phyloP scores from a whole-genome alignment of 2,329 filamentous ascomycete genomes.

The Fusarium tanahbumbuense region DNA sequence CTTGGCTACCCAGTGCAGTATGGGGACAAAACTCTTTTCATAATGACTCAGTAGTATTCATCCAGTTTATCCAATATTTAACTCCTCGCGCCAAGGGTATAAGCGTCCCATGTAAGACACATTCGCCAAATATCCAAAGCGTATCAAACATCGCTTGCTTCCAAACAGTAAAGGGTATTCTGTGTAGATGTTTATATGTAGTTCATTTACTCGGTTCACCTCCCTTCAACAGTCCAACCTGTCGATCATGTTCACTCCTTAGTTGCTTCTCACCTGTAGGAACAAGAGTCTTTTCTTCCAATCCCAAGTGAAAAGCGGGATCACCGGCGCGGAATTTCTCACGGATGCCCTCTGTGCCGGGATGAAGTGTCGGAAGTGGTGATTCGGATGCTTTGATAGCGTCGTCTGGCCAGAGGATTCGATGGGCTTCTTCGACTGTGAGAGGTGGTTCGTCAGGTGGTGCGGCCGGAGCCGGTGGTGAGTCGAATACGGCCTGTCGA shows the following conservation, averaged over 20 bases:
- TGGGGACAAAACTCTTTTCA: neutral
- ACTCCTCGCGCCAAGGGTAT: slow-evolving; percentile 39
- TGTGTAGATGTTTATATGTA: neutral
- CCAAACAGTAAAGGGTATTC: neutral
- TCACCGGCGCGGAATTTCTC: slow-evolving; percentile 58
- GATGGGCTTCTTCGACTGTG: slow-evolving; percentile 55
- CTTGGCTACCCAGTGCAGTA: neutral
- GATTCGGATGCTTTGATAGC: slow-evolving; percentile 33
- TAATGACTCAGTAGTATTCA: neutral
- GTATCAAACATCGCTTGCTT: slow-evolving; percentile 10
- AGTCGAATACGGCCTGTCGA: slow-evolving; percentile 28
- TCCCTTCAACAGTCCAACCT: slow-evolving; percentile 44
- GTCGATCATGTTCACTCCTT: slow-evolving; percentile 48
- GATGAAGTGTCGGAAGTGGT: slow-evolving; percentile 5
- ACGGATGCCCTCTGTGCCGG: slow-evolving; percentile 45
- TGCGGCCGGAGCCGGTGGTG: slow-evolving; percentile 1
- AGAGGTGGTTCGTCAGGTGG: slow-evolving; percentile 49
- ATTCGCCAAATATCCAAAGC: slow-evolving; percentile 2
- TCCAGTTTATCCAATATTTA: slow-evolving; percentile 3
- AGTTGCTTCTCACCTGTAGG: slow-evolving; percentile 52
- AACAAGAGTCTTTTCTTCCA: slow-evolving; percentile 56
- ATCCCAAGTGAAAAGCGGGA: slow-evolving; percentile 44
- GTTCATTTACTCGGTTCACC: slow-evolving; percentile 35
- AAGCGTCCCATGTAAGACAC: slow-evolving; percentile 19
- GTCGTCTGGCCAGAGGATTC: slow-evolving; percentile 55